Evolutionary conservation across 139 green algal species (phyloP).

Genomic region (Asterochloris erici): DNA sequence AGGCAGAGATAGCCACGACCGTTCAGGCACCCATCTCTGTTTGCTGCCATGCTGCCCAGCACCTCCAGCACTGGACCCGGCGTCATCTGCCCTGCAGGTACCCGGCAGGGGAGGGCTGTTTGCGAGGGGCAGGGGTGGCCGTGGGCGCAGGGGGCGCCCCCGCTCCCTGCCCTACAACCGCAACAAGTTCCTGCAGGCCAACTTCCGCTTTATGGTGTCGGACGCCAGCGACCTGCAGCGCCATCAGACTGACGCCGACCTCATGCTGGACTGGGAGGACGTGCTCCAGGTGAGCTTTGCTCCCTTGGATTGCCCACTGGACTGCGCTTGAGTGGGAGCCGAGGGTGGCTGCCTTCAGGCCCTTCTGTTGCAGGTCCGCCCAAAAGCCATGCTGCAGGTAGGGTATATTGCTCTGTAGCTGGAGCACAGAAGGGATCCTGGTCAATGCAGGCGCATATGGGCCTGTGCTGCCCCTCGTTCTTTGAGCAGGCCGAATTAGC

Average conservation of each 20-base stretch:
- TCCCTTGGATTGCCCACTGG: background rate
- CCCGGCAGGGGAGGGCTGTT: background rate
- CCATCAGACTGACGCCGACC: constrained; percentile 65
- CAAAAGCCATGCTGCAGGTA: too few relatives aligned
- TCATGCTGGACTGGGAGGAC: constrained; percentile 74
- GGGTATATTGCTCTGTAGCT: too few relatives aligned
- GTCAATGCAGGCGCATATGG: too few relatives aligned
- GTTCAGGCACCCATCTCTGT: too few relatives aligned
- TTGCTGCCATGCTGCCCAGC: background rate
- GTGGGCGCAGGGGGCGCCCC: background rate
- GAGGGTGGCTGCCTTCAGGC: too few relatives aligned
- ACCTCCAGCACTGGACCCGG: too few relatives aligned
- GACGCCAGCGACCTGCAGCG: constrained; percentile 53
- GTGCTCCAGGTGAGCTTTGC: constrained; percentile 55
- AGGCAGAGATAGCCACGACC: too few relatives aligned
- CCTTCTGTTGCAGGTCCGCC: too few relatives aligned
- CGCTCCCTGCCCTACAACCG: constrained; percentile 59
- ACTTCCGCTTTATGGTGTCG: constrained; percentile 80
- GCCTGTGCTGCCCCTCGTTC: too few relatives aligned
- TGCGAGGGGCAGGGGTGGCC: constrained; percentile 16
- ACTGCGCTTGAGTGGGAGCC: background rate
- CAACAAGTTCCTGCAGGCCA: constrained; percentile 60
- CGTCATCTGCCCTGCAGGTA: background rate
- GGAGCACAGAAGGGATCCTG: too few relatives aligned
- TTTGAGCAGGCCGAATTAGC: too few relatives aligned